Evolutionary conservation across 2,329 filamentous ascomycete species (phyloP).

Genomic region (Cryphonectria nitschkei): DNA sequence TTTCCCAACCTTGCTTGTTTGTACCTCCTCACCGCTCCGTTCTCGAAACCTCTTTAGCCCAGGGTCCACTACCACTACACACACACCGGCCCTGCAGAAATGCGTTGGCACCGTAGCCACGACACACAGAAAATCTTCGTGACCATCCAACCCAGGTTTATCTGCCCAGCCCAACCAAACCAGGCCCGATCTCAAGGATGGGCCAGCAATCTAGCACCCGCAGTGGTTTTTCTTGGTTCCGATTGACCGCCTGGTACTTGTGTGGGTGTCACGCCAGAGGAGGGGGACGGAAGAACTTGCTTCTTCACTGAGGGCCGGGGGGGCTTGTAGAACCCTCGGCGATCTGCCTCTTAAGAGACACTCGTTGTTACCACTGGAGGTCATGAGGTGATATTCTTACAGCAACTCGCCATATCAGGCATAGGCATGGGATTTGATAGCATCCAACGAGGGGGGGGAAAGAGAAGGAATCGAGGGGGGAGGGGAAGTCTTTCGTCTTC

Average conservation of each 20-base stretch:
- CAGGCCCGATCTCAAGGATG: not conserved
- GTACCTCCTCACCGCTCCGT: slow-evolving; percentile 26
- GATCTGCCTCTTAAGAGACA: slow-evolving; percentile 12
- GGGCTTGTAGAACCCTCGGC: slow-evolving; percentile 11
- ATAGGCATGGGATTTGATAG: not conserved
- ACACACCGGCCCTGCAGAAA: slow-evolving; percentile 27
- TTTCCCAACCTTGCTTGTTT: not conserved
- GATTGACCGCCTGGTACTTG: not conserved
- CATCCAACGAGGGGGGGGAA: not conserved
- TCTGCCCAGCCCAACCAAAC: not conserved
- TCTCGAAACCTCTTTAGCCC: slow-evolving; percentile 8
- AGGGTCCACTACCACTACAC: slow-evolving; percentile 27
- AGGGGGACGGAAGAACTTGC: slow-evolving; percentile 13
- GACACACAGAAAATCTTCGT: slow-evolving; percentile 21
- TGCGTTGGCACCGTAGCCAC: slow-evolving; percentile 30
- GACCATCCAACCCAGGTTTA: slow-evolving; percentile 8
- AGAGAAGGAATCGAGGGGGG: not conserved
- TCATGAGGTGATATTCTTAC: slow-evolving; percentile 8
- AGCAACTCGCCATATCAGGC: slow-evolving; percentile 5
- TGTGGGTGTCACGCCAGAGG: slow-evolving; percentile 21
- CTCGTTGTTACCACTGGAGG: slow-evolving; percentile 6
- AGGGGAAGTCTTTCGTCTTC: not conserved
- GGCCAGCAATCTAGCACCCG: slow-evolving; percentile 1
- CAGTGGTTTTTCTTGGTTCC: slow-evolving; percentile 12
- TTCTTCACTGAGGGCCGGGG: slow-evolving; percentile 10